phyloP scores from a whole-genome alignment of 116 monocot genomes.

The Papilionanthe hybrid region DNA sequence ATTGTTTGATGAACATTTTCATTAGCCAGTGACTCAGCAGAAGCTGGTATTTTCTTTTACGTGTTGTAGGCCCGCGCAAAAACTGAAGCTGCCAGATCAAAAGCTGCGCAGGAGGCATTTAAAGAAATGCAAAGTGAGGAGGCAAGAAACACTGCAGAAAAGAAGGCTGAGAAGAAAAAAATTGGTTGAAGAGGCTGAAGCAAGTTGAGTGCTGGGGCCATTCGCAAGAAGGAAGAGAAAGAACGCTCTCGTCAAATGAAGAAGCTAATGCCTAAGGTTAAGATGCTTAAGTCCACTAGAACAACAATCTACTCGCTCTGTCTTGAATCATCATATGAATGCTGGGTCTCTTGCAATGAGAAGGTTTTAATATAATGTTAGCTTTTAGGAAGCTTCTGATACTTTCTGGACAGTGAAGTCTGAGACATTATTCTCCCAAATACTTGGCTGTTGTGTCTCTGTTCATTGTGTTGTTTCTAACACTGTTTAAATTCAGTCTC shows the following conservation, averaged over 20 bases:
- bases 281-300: slow-evolving; percentile 62
- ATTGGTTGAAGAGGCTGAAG: slow-evolving; percentile 57
- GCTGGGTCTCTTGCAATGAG: background rate
- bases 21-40: too few species aligned
- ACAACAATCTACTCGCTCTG: background rate
- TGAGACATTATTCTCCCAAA: background rate
- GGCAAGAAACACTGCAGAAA: slow-evolving; percentile 79
- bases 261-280: slow-evolving; percentile 62
- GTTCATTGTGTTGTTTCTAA: background rate
- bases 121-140: slow-evolving; percentile 62
- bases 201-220: slow-evolving; percentile 52
- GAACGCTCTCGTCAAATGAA: slow-evolving; percentile 68
- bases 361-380: background rate
- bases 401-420: background rate
- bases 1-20: background rate
- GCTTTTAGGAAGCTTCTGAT: background rate
- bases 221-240: slow-evolving; percentile 68
- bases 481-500: background rate
- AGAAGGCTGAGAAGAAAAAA: slow-evolving; percentile 80
- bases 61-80: slow-evolving; percentile 52
- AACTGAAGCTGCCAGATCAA: slow-evolving; percentile 70
- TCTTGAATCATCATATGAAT: background rate
- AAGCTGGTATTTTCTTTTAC: too few species aligned
- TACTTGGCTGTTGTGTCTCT: slow-evolving; percentile 7
- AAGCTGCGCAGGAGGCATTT: slow-evolving; percentile 64